phyloP scores from a whole-genome alignment of 2,329 filamentous ascomycete genomes.

The Aciculosporium take region DNA sequence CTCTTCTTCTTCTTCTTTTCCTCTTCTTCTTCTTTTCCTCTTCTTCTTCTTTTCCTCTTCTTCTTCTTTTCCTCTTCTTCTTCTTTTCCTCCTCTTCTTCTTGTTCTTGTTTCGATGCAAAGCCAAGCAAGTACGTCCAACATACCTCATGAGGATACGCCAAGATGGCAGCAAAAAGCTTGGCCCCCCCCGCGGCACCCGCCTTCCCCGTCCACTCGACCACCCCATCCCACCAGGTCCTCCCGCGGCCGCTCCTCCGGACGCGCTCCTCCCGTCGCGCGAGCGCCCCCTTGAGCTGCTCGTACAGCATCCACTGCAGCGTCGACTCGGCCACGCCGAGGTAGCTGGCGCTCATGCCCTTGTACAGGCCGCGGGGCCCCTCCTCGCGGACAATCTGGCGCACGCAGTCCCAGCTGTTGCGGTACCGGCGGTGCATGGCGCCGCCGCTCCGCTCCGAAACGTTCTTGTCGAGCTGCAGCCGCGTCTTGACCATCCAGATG shows the following conservation, averaged over 20 bases:
- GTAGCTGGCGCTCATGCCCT: constrained; percentile 82
- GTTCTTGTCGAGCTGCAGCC: constrained; percentile 82
- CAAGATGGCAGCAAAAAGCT: constrained; percentile 68
- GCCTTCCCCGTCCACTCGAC: constrained; percentile 69
- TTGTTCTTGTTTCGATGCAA: too few species aligned
- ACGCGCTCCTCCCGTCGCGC: constrained; percentile 47
- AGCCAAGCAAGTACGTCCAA: too few species aligned
- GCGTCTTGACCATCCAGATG: constrained; percentile 92
- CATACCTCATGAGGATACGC: constrained; percentile 86
- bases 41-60: too few species aligned
- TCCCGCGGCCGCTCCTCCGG: constrained; percentile 42
- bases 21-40: too few species aligned
- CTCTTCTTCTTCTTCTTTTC: too few species aligned
- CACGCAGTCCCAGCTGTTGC: constrained; percentile 78
- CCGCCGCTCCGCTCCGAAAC: constrained; percentile 46
- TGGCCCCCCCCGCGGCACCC: constrained; percentile 67
- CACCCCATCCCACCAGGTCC: constrained; percentile 57
- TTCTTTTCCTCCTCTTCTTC: too few species aligned
- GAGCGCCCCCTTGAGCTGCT: constrained; percentile 73
- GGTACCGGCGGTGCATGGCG: constrained; percentile 52
- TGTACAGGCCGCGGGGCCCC: constrained; percentile 70
- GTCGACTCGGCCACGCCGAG: constrained; percentile 82
- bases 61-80: too few species aligned
- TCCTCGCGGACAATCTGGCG: constrained; percentile 69
- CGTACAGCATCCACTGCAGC: constrained; percentile 87